These are phyloP conservation scores for Trypethelium eluteriae DNA, from an alignment of 495 filamentous ascomycete genomes.

Conservation along the genomic window DNA sequence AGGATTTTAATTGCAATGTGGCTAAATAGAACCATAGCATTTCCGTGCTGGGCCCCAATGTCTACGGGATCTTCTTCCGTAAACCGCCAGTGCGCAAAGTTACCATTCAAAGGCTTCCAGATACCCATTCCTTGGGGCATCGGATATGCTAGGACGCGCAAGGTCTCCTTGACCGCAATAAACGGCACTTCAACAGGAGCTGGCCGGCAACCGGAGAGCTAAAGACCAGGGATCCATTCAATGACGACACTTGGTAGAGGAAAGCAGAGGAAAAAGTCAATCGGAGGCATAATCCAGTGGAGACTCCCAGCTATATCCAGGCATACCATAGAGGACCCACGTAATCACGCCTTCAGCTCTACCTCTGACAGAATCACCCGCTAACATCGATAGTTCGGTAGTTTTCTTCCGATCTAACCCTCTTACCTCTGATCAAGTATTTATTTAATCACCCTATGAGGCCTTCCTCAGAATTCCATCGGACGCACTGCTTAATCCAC, in stretches of 20 bases:
- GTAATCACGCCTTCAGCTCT: conserved; percentile 6
- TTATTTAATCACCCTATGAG: conserved; percentile 12
- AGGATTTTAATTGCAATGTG: conserved; percentile 8
- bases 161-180: conserved; percentile 7
- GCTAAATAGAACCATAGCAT: conserved; percentile 2
- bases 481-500: conserved; percentile 6
- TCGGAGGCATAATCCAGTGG: conserved; percentile 3
- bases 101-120: conserved; percentile 11
- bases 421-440: conserved; percentile 6
- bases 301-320: conserved; percentile 10
- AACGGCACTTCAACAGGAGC: conserved; percentile 6
- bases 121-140: conserved; percentile 11
- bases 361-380: conserved; percentile 7
- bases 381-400: conserved; percentile 2
- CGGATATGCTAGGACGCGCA: conserved; percentile 8
- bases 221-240: conserved; percentile 10
- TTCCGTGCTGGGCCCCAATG: conserved; percentile 6
- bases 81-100: not conserved
- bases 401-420: conserved; percentile 8
- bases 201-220: conserved; percentile 9
- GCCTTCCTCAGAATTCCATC: conserved; percentile 9
- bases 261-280: conserved; percentile 10
- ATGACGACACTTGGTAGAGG: conserved; percentile 12
- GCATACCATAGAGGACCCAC: conserved; percentile 8
- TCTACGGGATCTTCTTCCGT: not conserved